Percentiles rank a stretch among this genome's conserved stretches.
Conservation (phyloP, 202 grass and related monocot species). For the Eragrostis tef region DNA sequence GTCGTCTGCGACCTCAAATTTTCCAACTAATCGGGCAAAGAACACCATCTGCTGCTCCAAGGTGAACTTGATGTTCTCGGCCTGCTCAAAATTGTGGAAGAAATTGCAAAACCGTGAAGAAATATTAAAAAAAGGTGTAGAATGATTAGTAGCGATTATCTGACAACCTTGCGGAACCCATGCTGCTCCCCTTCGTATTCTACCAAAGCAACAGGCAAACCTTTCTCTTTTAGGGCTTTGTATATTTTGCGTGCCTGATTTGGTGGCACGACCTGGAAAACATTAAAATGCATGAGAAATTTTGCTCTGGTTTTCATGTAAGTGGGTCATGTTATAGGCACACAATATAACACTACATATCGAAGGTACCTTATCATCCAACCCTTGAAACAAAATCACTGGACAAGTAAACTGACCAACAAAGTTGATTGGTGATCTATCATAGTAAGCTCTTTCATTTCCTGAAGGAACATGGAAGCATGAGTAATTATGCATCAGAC, state of each 20-base stretch:
- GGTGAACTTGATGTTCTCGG: slow-evolving; percentile 91
- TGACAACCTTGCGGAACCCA: slow-evolving; percentile 76
- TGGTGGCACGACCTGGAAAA: slow-evolving; percentile 72
- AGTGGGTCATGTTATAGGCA: background rate
- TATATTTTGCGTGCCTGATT: slow-evolving; percentile 82
- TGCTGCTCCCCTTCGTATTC: slow-evolving; percentile 97
- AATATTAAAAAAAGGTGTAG: background rate
- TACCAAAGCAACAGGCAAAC: slow-evolving; percentile 82
- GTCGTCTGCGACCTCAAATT: slow-evolving; percentile 73
- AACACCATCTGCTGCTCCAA: slow-evolving; percentile 93
- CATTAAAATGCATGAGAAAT: background rate
- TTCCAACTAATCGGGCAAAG: slow-evolving; percentile 77
- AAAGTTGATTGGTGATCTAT: slow-evolving; percentile 89
- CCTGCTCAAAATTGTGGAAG: slow-evolving; percentile 51
- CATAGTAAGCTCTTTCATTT: slow-evolving; percentile 64
- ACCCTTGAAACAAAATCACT: slow-evolving; percentile 91
- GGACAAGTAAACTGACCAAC: slow-evolving; percentile 84
- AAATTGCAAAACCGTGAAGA: background rate
- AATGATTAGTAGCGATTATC: background rate
- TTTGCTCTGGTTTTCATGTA: background rate
- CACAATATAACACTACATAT: slow-evolving; percentile 14
- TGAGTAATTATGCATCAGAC: slow-evolving; percentile 10
- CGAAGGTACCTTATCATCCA: slow-evolving; percentile 82
- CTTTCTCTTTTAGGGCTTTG: slow-evolving; percentile 72
- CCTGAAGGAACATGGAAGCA: slow-evolving; percentile 48